Base-by-base conservation (phyloP, 768 basidiomycete species). In the Gautieria morchelliformis region DNA sequence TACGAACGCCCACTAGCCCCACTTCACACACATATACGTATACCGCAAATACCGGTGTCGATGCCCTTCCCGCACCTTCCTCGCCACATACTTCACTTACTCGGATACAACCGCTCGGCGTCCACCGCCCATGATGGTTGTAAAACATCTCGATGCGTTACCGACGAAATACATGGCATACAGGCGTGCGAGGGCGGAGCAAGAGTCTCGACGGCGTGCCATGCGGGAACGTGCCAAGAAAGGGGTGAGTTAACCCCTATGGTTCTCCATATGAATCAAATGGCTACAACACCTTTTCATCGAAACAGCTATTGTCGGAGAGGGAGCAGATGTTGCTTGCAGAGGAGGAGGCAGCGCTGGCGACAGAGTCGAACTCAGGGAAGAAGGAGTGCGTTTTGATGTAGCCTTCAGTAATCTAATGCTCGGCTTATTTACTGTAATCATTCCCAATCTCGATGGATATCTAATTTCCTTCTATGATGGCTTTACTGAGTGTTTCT, bases 121-220 rank as follows among this genome's bases (percentile, higher is more conserved):
- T 58, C 57, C 63, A 63, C 60, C 56, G 61, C 32, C 61, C 62
- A 6, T 71, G 71, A 70, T 56, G 59, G 4, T 24, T 62, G 30
- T 56, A 70, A 27, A 75, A 67, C 71, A 71, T 32, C 44, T 68
- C 63, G 58, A 72, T 64, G 67, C 66, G 9, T 54, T 68, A 60
- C 50, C 37, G 3, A 48, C 22, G 79, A 46, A 69, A 72, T 61
- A 85, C 85, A 59, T 90, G 4, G 14, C 14, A 14, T 37, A 32
- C 50, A 89, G 87, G 62, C 85, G 87, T 20, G 86, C 87, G 42
- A 83, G 74, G 70, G 83, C 82, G 12, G 89, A 92, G 70, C 75
- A 79, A 64, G 83, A 83, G 65, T 89, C 87, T 63, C 75, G 76
- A 65, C 67, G 80, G 59, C 82, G 78, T 68, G 87, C 84, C 3